These are phyloP conservation scores for Colletotrichum phormii DNA, from an alignment of 2,329 filamentous ascomycete species.

Conservation along the genomic window DNA sequence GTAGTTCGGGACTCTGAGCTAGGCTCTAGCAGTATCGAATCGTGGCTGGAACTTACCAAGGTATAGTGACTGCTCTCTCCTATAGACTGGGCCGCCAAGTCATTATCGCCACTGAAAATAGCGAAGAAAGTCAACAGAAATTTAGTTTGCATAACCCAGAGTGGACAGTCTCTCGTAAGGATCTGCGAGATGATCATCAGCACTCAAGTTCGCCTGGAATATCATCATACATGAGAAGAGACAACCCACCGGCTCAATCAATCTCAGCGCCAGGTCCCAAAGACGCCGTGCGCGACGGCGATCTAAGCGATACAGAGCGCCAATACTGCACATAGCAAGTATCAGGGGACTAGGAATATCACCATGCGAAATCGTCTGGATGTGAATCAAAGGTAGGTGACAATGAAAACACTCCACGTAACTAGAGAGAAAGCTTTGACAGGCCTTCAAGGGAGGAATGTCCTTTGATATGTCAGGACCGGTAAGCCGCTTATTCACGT, in stretches of 20 bases:
- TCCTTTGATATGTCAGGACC: neutral
- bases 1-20: neutral
- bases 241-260: neutral
- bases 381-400: neutral
- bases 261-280: neutral
- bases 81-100: neutral
- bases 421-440: neutral
- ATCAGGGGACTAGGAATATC: neutral
- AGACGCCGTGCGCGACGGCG: neutral
- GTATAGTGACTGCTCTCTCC: neutral
- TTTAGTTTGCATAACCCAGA: neutral
- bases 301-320: constrained; percentile 1
- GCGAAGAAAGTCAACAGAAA: neutral
- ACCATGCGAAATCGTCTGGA: neutral
- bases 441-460: neutral
- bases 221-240: too few relatives aligned
- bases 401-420: neutral
- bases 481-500: neutral
- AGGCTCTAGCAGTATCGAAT: neutral
- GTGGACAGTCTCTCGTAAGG: neutral
- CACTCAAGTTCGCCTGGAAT: neutral
- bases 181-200: neutral
- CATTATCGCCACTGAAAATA: neutral
- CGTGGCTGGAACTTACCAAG: neutral
- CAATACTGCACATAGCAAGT: neutral